Conservation (phyloP, 305 asterid species). For the Ilex paraguariensis region DNA sequence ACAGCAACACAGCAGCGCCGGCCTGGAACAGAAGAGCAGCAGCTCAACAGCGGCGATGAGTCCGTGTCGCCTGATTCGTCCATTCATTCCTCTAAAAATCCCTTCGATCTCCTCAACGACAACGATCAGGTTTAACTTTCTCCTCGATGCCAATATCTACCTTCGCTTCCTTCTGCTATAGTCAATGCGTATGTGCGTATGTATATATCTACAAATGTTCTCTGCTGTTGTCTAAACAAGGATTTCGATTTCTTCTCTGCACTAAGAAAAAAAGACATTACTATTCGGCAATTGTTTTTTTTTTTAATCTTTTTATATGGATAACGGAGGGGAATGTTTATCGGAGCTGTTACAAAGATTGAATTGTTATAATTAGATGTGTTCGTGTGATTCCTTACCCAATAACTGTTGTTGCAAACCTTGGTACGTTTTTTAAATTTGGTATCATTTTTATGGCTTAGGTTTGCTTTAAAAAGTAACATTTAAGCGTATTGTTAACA, state of each 20-base stretch:
- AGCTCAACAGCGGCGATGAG: slow-evolving; percentile 34
- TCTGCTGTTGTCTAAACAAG: not conserved
- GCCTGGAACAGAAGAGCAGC: slow-evolving; percentile 15
- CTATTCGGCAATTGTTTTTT: no score
- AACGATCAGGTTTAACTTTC: slow-evolving; percentile 5
- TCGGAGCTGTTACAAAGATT: no score
- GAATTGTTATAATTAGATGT: no score
- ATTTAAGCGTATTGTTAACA: no score
- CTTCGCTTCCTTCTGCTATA: not conserved
- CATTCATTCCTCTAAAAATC: slow-evolving; percentile 38
- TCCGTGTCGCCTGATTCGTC: slow-evolving; percentile 43
- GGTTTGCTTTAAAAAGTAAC: no score
- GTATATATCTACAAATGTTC: not conserved
- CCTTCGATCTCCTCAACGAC: slow-evolving; percentile 70
- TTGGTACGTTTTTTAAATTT: no score
- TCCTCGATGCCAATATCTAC: not conserved
- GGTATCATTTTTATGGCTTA: no score
- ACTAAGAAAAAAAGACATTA: not conserved
- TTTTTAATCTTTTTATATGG: no score
- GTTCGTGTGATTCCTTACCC: no score
- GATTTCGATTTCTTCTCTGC: not conserved
- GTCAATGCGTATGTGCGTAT: not conserved
- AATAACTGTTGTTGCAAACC: no score
- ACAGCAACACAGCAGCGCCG: slow-evolving; percentile 33
- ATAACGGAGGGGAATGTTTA: no score